A percentile compares a stretch with the other conserved stretches of the same genome.
Evolutionary conservation across 805 yeast genomes (phyloP).

Genomic region (Starmerella tilneyi): DNA sequence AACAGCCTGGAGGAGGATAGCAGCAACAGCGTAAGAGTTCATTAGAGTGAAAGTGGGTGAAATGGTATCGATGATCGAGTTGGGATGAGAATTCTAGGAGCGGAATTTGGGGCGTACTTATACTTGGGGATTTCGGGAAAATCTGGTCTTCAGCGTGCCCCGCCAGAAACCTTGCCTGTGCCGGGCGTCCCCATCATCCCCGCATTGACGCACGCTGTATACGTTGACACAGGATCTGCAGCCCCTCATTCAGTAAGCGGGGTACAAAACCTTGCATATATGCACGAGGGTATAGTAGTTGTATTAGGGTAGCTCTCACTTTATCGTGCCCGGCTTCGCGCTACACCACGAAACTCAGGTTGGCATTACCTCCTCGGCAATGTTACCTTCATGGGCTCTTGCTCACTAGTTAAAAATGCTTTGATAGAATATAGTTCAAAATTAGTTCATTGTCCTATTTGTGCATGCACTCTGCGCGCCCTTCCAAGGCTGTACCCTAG

Average conservation of each 20-base stretch:
- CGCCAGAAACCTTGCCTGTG: slow-evolving; percentile 8
- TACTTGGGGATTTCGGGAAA: slow-evolving; percentile 8
- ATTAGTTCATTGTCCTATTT: too few relatives aligned
- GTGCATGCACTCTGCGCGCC: too few relatives aligned
- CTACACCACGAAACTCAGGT: too few relatives aligned
- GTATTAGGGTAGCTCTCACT: not conserved
- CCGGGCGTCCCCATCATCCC: not conserved
- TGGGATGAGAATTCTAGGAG: not conserved
- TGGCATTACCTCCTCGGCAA: too few relatives aligned
- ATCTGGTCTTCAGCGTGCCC: slow-evolving; percentile 1
- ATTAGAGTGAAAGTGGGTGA: slow-evolving; percentile 8
- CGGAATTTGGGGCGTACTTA: not conserved
- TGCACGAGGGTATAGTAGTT: not conserved
- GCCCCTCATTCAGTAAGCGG: slow-evolving; percentile 7
- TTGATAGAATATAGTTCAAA: too few relatives aligned
- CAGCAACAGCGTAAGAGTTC: slow-evolving; percentile 23
- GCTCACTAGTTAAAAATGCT: too few relatives aligned
- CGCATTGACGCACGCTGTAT: slow-evolving; percentile 4
- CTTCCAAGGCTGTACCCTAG: too few relatives aligned
- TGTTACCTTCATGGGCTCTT: too few relatives aligned
- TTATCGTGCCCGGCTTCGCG: slow-evolving; percentile 7
- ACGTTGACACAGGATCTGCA: not conserved
- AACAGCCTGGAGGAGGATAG: slow-evolving; percentile 19
- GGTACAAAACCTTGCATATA: slow-evolving; percentile 3
- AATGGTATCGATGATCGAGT: not conserved